These are phyloP conservation scores for Aegilops sharonensis DNA, from an alignment of 176 grass and related monocot genomes.

Conservation along the genomic window DNA sequence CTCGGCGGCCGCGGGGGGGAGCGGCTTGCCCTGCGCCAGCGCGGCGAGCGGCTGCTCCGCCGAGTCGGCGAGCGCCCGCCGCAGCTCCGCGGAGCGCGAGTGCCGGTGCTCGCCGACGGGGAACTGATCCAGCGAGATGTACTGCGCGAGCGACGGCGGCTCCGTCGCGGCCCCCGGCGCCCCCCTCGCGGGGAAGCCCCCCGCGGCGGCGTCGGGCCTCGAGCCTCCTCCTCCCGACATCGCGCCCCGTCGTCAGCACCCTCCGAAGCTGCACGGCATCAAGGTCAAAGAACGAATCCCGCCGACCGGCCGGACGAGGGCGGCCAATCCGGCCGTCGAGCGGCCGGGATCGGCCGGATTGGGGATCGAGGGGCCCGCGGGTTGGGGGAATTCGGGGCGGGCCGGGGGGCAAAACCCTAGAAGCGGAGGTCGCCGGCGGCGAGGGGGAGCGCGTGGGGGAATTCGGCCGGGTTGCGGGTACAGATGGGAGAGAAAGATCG, in stretches of 20 bases:
- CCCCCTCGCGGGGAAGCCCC: constrained; percentile 46
- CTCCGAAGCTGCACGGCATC: constrained; percentile 1
- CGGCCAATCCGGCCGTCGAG: neutral
- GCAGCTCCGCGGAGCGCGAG: constrained; percentile 48
- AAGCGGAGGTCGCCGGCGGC: constrained; percentile 20
- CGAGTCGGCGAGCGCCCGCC: constrained; percentile 42
- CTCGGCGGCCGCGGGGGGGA: constrained; percentile 34
- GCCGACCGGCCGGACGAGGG: neutral
- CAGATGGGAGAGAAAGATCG: neutral
- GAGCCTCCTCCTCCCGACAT: constrained; percentile 52
- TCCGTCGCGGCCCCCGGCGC: constrained; percentile 17
- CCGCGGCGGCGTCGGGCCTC: constrained; percentile 15
- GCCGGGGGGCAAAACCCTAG: constrained; percentile 22
- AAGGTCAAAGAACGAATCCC: neutral
- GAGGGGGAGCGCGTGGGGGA: neutral
- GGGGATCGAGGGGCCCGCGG: neutral
- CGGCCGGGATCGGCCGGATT: neutral
- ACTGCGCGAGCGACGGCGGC: constrained; percentile 48
- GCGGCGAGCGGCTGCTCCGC: constrained; percentile 49
- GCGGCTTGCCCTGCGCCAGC: constrained; percentile 44
- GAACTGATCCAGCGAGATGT: constrained; percentile 52
- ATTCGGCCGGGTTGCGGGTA: neutral
- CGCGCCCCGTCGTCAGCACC: neutral
- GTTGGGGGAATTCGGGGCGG: neutral
- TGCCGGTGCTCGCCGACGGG: constrained; percentile 46